Conservation (phyloP, 345 rosid species). For the Arabis hirsuta region DNA sequence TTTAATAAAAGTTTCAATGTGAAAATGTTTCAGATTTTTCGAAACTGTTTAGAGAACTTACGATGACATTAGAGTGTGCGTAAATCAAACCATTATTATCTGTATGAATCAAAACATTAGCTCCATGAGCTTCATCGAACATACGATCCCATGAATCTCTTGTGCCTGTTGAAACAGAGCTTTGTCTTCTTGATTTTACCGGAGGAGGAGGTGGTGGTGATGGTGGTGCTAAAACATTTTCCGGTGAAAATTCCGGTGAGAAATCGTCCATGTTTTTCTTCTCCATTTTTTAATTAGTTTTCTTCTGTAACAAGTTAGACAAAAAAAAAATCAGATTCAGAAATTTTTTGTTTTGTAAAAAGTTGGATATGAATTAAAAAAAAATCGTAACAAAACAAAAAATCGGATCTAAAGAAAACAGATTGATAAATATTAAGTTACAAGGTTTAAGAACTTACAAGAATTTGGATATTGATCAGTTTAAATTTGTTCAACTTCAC, state of each 20-base stretch:
- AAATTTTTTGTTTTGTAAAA: not conserved
- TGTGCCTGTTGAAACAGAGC: conserved; percentile 48
- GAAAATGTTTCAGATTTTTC: not conserved
- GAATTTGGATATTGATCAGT: conserved; percentile 17
- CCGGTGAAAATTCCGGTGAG: conserved; percentile 34
- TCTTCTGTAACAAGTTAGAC: conserved; percentile 29
- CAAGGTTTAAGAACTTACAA: too few relatives aligned
- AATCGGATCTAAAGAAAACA: too few relatives aligned
- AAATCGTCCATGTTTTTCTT: conserved; percentile 27
- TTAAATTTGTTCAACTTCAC: conserved; percentile 27
- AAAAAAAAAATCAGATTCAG: conserved; percentile 11
- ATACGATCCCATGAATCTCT: conserved; percentile 74
- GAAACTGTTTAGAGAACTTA: conserved; percentile 45
- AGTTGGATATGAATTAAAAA: not conserved
- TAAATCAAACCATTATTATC: conserved; percentile 56
- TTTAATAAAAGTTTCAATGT: not conserved
- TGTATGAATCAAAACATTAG: conserved; percentile 66
- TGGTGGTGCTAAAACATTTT: conserved; percentile 5
- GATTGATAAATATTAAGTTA: not conserved
- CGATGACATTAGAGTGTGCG: conserved; percentile 80
- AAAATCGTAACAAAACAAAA: too few relatives aligned
- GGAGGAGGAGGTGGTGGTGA: conserved; percentile 28
- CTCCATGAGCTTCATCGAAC: conserved; percentile 70
- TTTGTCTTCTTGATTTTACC: not conserved
- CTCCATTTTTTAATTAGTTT: not conserved